Base-by-base conservation (phyloP, 345 rosid species). In the Acer negundo region DNA sequence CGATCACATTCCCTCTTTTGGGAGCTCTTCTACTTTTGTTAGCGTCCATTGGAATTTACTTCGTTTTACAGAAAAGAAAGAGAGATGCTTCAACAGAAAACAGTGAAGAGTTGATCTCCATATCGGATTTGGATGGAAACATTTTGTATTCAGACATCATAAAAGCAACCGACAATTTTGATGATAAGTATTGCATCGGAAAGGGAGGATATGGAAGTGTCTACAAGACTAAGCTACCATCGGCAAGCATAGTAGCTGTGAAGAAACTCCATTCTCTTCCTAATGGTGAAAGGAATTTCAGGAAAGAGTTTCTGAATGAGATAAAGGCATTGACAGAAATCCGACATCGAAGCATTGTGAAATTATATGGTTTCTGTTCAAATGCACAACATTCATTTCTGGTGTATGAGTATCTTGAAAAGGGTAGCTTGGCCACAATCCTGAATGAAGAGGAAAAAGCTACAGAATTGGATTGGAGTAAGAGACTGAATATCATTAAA, bases 321-420 rank as follows among this genome's bases (percentile, higher is more conserved):
- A 80, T 84, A 1, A 31, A 5, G 8, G 77, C 77, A 6, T 79
- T 83, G 58, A 62, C 74, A 0, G 20, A 75, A 7, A 81, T 84
- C 35, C 77, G 81, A n/a, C 90, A 87, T n/a, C 82, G 85, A 0
- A 85, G 82, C 22, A 67, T 88, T 2, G 82, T 88, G 40, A 81
- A 80, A 55, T 74, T 84, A 0, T 55, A 69, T 13, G 86, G 86
- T 0, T 86, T 81, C 46, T 88, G 86, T 51, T 86, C 79, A 0
- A 64, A 76, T 20, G 4, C 67, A 0, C 2, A 64, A 1, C 82
- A 81, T 77, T 67, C 82, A 0, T 81, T 84, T 74, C 13, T 88
- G 24, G 87, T 84, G 4, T 86, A 77, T 68, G 85, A 88, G 83
- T 84, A 28, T 53, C 44, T 84, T 0, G 72, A 78, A 31, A 58